Evolutionary conservation across 2,329 filamentous ascomycete species (phyloP), one percentile per base, ranked within the genome.

Genomic region (Colletotrichum sp.): DNA sequence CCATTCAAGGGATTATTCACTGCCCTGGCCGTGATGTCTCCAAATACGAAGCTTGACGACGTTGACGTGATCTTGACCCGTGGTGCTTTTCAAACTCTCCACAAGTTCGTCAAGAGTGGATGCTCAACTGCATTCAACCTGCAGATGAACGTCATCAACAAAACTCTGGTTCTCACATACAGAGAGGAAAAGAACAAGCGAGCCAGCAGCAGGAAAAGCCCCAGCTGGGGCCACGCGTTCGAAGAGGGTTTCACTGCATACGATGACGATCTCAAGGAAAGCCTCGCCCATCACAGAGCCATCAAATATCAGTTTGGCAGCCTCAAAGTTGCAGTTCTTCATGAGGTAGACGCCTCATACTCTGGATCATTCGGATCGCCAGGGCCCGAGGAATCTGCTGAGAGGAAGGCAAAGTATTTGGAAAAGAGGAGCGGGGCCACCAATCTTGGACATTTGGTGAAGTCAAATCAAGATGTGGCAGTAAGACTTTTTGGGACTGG

Each of bases 271-370:
- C 24, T 72, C 8, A 21, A 30, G 3, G 80, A 78, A 6, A 86
- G 84, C 77, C 88, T 85, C 58, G 85, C 86, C n/a, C 85, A 90
- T 77, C 83, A 89, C 76, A 80, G 87, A 57, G 85, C 89, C 28
- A 81, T 89, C 43, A 84, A 82, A 1, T 90, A 89, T 77, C 74
- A 72, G 15, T 87, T 90, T 67, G 80, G 85, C 38, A 84, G 80
- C 24, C 70, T 89, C 69, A 84, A 80, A 6, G 80, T 87, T 65
- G 65, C 89, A 16, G 79, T 89, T 8, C 84, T 87, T 58, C 79
- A 87, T 77, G 86, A 89, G 77, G 28, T 67, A 8, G 64, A 67
- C 6, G 64, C 64, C 21, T 34, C 32, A 16, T 64, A 64, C 24
- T 24, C n/a, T 24, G 60, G 8, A 28, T 18, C 24, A 28, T 16